Evolutionary conservation across 768 basidiomycete species (phyloP), one percentile per base, ranked within the genome.

Genomic region (Gymnopilus junonius): DNA sequence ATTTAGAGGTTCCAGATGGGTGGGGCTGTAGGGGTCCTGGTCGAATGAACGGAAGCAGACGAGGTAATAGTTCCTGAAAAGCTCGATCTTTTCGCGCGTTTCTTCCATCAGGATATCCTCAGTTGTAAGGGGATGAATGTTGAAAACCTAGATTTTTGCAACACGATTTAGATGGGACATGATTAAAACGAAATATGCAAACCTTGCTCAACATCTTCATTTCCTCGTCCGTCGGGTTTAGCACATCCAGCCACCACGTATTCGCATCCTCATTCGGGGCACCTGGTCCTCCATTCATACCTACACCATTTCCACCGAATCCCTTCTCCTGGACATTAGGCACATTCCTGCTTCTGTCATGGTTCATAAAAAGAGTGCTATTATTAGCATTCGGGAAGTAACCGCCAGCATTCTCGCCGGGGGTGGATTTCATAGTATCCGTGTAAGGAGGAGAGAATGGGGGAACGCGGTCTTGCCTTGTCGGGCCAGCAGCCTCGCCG

Each of bases 101-200:
- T 99, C 97, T 77, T 99, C 97, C 91, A 99, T 97, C 71, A 93
- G 90, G 73, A 99, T 99, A 81, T 99, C 97, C 81, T 99, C 97
- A 20, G 97, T 97, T 4, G 97, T 99, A 67, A 99, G 83, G 3
- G 97, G 97, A 79, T 99, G 97, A 71, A 99, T 97, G 20, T 85
- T 86, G 76, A 99, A 99, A 10, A 97, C 95, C 96, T 37, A 32
- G 43, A 23, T 35, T n/a, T n/a, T n/a, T 8, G 42, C n/a, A 39
- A 40, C 27, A 32, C 45, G 27, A 8, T 32, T 34, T 25, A 39
- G 23, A 27, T 17, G n/a, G 34, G 3, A 0, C n/a, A 21, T 37
- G 25, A 20, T 46, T 15, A 31, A 20, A 55, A 23, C 10, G n/a
- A 31, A 63, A 68, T 63, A 62, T 25, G 70, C 80, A 39, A 69